These are phyloP conservation scores for Botryosphaeria dothidea DNA, from an alignment of 2,329 filamentous ascomycete species.

Conservation along the genomic window DNA sequence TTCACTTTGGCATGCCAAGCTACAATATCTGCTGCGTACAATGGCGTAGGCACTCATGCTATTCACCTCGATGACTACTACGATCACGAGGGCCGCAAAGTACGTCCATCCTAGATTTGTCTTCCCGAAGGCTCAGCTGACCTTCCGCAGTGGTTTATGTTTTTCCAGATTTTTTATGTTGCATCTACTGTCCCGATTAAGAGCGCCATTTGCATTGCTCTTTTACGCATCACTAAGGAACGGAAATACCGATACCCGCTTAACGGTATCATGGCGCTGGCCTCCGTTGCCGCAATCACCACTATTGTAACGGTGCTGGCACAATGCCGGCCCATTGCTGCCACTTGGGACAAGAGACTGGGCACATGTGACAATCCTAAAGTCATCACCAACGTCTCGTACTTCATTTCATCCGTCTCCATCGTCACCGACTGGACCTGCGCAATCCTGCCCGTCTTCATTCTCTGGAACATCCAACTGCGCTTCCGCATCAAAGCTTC, in stretches of 20 bases:
- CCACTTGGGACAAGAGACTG: constrained; percentile 17
- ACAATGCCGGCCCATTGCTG: constrained; percentile 20
- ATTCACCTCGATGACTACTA: background rate
- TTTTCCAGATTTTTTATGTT: constrained; percentile 6
- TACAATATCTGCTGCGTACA: background rate
- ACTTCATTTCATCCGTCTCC: constrained; percentile 36
- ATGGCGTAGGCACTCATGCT: background rate
- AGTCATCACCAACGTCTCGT: constrained; percentile 32
- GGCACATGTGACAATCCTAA: background rate
- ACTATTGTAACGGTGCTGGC: constrained; percentile 12
- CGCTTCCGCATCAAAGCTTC: constrained; percentile 48
- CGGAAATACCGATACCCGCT: constrained; percentile 3
- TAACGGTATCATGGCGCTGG: background rate
- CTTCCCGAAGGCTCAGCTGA: background rate
- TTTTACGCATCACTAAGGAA: constrained; percentile 8
- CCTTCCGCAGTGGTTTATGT: background rate
- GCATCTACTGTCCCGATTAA: constrained; percentile 8
- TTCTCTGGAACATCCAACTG: constrained; percentile 46
- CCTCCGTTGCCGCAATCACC: background rate
- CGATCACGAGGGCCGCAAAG: background rate
- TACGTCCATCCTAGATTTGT: background rate
- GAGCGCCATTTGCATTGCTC: constrained; percentile 4
- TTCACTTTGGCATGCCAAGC: constrained; percentile 3
- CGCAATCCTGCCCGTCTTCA: constrained; percentile 35
- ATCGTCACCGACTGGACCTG: constrained; percentile 34